These are phyloP conservation scores for Plantago major DNA, from an alignment of 257 asterid genomes.

Conservation along the genomic window DNA sequence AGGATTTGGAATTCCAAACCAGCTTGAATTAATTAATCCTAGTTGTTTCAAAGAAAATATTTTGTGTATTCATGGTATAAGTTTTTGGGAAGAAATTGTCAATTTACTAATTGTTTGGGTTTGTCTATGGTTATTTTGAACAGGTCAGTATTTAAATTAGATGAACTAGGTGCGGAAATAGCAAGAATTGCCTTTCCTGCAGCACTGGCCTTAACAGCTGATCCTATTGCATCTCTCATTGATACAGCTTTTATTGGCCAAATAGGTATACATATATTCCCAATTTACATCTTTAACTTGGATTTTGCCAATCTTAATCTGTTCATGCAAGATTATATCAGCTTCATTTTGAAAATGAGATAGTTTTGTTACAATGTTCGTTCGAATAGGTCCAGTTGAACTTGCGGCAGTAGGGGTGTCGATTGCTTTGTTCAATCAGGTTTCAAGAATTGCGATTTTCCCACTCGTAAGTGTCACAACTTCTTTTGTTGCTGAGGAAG, in stretches of 20 bases:
- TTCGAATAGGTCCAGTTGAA: slow-evolving; percentile 45
- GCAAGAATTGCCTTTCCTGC: slow-evolving; percentile 63
- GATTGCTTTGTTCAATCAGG: slow-evolving; percentile 69
- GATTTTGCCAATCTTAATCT: background rate
- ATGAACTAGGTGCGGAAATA: slow-evolving; percentile 67
- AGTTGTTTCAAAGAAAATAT: too few relatives aligned
- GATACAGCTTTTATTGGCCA: slow-evolving; percentile 83
- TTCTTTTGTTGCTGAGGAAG: slow-evolving; percentile 72
- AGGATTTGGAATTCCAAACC: too few relatives aligned
- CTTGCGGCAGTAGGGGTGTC: slow-evolving; percentile 77
- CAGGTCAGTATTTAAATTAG: slow-evolving; percentile 56
- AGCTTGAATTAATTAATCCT: too few relatives aligned
- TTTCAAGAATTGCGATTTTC: slow-evolving; percentile 59
- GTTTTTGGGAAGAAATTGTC: background rate
- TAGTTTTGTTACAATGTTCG: background rate
- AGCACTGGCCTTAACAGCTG: slow-evolving; percentile 77
- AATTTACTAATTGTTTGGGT: background rate
- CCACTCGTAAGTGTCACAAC: slow-evolving; percentile 72
- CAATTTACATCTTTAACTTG: background rate
- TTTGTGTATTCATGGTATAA: background rate
- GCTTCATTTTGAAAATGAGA: background rate
- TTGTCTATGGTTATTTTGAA: slow-evolving; percentile 6
- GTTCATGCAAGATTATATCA: background rate
- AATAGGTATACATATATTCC: slow-evolving; percentile 40
- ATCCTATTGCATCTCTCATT: slow-evolving; percentile 79